Evolutionary conservation across 73 alveolate species (phyloP).

Genomic region (Tetrahymena malaccensis): DNA sequence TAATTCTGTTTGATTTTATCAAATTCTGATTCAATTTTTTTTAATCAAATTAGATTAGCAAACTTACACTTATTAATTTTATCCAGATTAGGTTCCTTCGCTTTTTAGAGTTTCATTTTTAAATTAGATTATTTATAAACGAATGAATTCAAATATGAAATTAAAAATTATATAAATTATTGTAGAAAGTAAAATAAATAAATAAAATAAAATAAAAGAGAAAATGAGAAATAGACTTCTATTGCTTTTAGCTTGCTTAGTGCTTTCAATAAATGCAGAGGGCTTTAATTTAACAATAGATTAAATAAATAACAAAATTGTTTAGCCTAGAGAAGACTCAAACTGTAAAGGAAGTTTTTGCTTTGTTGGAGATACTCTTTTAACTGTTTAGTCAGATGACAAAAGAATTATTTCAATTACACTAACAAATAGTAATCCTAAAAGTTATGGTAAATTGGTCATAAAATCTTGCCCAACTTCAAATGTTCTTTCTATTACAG

Average conservation of each 20-base stretch:
- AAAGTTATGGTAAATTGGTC: not conserved
- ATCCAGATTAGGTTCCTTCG: too few relatives aligned
- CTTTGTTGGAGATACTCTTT: not conserved
- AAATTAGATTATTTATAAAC: too few relatives aligned
- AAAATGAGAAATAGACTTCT: not conserved
- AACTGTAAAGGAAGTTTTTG: not conserved
- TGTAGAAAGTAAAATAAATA: too few relatives aligned
- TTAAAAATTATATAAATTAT: too few relatives aligned
- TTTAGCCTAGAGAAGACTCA: not conserved
- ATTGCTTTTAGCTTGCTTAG: not conserved
- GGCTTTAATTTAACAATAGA: not conserved
- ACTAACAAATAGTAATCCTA: not conserved
- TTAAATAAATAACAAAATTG: not conserved
- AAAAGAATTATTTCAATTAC: not conserved
- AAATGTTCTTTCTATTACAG: not conserved
- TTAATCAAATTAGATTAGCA: too few relatives aligned
- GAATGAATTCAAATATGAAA: too few relatives aligned
- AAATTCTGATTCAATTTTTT: too few relatives aligned
- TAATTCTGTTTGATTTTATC: too few relatives aligned
- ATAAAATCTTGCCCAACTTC: not conserved
- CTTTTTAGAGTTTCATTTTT: too few relatives aligned
- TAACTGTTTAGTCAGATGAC: not conserved
- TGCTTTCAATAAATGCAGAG: not conserved
- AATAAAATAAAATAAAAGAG: too few relatives aligned
- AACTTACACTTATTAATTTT: too few relatives aligned